A percentile compares a stretch with the other conserved stretches of the same genome.
Evolutionary conservation across 331 rosid genomes (phyloP).

Genomic region (Cydonia oblonga): DNA sequence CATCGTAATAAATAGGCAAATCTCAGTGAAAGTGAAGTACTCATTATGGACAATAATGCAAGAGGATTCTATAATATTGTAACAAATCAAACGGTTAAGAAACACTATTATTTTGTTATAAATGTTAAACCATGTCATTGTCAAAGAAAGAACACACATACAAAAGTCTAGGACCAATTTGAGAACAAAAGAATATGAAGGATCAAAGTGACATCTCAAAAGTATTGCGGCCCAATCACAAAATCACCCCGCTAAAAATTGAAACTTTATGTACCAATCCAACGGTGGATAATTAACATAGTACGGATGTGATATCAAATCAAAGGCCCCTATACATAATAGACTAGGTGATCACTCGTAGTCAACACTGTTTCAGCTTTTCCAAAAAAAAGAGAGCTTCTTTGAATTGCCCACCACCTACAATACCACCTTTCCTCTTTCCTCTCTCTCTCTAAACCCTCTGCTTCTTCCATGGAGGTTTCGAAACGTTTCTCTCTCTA

Average conservation of each 20-base stretch:
- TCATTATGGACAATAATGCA: not conserved
- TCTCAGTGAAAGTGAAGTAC: not conserved
- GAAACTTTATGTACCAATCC: not conserved
- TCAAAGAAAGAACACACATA: too few species aligned
- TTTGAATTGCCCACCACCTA: constrained; percentile 17
- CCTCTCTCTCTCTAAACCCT: constrained; percentile 4
- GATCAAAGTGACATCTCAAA: not conserved
- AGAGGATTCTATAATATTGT: not conserved
- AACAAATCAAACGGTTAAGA: not conserved
- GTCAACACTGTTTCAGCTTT: constrained; percentile 73
- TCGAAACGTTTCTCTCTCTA: constrained; percentile 21
- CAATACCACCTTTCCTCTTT: constrained; percentile 8
- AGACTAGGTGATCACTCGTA: constrained; percentile 9
- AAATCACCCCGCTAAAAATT: not conserved
- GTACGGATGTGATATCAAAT: constrained; percentile 12
- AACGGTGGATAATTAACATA: not conserved
- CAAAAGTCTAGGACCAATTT: not conserved
- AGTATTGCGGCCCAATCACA: not conserved
- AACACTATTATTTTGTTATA: not conserved
- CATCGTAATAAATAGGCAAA: accelerated
- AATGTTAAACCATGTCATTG: too few species aligned
- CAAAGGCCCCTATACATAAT: constrained; percentile 28
- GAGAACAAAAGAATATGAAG: not conserved
- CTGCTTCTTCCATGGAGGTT: constrained; percentile 42
- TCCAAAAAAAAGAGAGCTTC: constrained; percentile 29